These are phyloP conservation scores for Salix koriyanagi DNA, from an alignment of 345 rosid species.

Conservation along the genomic window DNA sequence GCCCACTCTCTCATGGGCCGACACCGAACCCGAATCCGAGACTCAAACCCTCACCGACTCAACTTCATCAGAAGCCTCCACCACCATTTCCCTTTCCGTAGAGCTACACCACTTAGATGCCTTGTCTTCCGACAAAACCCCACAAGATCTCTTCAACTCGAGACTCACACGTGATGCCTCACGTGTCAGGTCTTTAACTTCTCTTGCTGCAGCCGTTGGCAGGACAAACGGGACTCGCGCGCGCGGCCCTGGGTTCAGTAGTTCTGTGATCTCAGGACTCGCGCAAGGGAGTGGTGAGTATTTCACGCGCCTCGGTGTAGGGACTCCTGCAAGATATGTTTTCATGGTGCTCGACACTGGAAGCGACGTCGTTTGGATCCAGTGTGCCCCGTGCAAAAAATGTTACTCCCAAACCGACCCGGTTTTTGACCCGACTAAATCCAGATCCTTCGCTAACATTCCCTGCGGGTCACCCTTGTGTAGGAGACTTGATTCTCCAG, in stretches of 20 bases:
- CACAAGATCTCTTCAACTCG: slow-evolving; percentile 56
- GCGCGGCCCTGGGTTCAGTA: slow-evolving; percentile 18
- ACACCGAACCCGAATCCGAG: slow-evolving; percentile 23
- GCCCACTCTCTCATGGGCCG: slow-evolving; percentile 42
- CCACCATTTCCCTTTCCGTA: slow-evolving; percentile 32
- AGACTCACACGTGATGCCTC: slow-evolving; percentile 68
- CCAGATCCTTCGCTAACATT: slow-evolving; percentile 53
- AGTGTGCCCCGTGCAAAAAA: slow-evolving; percentile 81
- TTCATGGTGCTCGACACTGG: slow-evolving; percentile 94
- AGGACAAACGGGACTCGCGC: not conserved
- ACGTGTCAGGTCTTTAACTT: slow-evolving; percentile 45
- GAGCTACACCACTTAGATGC: slow-evolving; percentile 80
- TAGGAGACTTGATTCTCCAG: slow-evolving; percentile 16
- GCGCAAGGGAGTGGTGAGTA: slow-evolving; percentile 95
- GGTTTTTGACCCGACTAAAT: slow-evolving; percentile 68
- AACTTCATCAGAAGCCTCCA: not conserved
- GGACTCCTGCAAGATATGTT: slow-evolving; percentile 76
- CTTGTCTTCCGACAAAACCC: slow-evolving; percentile 45
- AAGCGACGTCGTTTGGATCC: slow-evolving; percentile 92
- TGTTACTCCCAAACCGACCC: slow-evolving; percentile 91
- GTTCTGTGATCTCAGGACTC: slow-evolving; percentile 68
- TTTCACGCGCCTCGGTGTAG: slow-evolving; percentile 91
- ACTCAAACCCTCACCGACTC: slow-evolving; percentile 11
- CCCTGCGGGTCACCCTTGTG: slow-evolving; percentile 50
- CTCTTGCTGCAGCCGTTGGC: slow-evolving; percentile 29